Percentiles rank a stretch among this genome's conserved stretches.
Conservation (phyloP, 257 asterid species). For the Leptodermis oblonga region DNA sequence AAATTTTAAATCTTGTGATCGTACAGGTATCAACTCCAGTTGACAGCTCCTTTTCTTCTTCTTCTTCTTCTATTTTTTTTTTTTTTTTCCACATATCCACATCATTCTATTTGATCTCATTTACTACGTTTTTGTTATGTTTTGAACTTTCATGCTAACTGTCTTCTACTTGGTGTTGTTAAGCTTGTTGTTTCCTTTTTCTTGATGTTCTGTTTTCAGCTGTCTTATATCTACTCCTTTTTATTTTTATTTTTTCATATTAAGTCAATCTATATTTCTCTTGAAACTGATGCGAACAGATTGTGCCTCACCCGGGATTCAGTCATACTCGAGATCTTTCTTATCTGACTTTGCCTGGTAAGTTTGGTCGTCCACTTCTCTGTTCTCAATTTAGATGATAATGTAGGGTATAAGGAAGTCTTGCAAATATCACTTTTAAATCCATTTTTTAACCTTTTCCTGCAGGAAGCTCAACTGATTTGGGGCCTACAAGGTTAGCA, state of each 20-base stretch:
- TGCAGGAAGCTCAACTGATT: conserved; percentile 42
- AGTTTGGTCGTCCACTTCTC: background rate
- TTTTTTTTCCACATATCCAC: too few species aligned
- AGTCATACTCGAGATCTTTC: conserved; percentile 44
- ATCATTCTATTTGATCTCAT: background rate
- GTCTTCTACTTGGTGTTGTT: background rate
- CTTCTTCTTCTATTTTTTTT: too few species aligned
- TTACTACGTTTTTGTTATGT: background rate
- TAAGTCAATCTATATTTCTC: background rate
- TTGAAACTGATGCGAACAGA: conserved; percentile 35
- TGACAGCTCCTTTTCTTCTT: background rate
- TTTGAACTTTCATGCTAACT: background rate
- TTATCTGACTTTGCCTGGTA: conserved; percentile 51
- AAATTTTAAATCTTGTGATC: background rate
- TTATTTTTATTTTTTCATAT: conserved; percentile 9
- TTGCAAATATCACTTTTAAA: background rate
- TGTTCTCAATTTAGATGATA: background rate
- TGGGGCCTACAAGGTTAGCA: conserved; percentile 51
- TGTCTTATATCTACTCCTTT: background rate
- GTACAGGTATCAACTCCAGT: background rate
- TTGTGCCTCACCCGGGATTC: conserved; percentile 26
- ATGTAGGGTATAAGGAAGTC: background rate
- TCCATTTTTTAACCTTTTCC: conserved; percentile 16
- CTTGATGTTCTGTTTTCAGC: background rate
- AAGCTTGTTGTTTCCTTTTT: background rate